Conservation (phyloP, 768 basidiomycete genomes). For the Calocybe cyanea region DNA sequence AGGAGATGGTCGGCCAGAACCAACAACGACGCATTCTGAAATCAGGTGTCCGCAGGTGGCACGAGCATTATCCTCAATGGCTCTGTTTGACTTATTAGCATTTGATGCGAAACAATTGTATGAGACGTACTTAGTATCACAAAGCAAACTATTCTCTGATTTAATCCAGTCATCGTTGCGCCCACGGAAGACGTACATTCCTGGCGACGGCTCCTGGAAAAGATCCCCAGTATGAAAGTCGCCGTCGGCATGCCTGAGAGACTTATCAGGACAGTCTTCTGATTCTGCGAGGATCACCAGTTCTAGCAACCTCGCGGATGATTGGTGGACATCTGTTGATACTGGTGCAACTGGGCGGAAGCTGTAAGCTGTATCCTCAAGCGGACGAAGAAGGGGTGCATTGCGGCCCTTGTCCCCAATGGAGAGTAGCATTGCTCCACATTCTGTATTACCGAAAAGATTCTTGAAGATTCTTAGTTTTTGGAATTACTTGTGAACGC, state of each 20-base stretch:
- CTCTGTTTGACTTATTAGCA: slow-evolving; percentile 29
- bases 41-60: slow-evolving; percentile 60
- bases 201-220: slow-evolving; percentile 61
- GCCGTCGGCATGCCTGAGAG: slow-evolving; percentile 58
- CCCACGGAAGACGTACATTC: slow-evolving; percentile 62
- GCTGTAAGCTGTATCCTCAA: slow-evolving; percentile 58
- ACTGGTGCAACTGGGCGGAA: slow-evolving; percentile 53
- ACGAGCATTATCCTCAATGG: slow-evolving; percentile 75
- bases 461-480: slow-evolving; percentile 42
- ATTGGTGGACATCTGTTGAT: slow-evolving; percentile 44
- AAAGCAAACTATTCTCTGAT: slow-evolving; percentile 71
- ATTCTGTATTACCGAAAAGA: slow-evolving; percentile 78
- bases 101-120: slow-evolving; percentile 4
- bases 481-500: slow-evolving; percentile 14
- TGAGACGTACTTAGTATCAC: slow-evolving; percentile 61
- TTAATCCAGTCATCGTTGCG: slow-evolving; percentile 87
- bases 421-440: slow-evolving; percentile 69
- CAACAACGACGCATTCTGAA: slow-evolving; percentile 73
- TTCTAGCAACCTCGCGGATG: slow-evolving; percentile 57
- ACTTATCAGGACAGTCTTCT: slow-evolving; percentile 61
- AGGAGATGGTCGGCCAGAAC: slow-evolving; percentile 71
- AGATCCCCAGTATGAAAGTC: slow-evolving; percentile 80
- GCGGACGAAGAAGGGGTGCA: slow-evolving; percentile 48
- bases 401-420: slow-evolving; percentile 47
- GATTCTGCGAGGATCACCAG: slow-evolving; percentile 68